phyloP scores from a whole-genome alignment of 306 rosid species.

The Begonia fuchsioides region DNA sequence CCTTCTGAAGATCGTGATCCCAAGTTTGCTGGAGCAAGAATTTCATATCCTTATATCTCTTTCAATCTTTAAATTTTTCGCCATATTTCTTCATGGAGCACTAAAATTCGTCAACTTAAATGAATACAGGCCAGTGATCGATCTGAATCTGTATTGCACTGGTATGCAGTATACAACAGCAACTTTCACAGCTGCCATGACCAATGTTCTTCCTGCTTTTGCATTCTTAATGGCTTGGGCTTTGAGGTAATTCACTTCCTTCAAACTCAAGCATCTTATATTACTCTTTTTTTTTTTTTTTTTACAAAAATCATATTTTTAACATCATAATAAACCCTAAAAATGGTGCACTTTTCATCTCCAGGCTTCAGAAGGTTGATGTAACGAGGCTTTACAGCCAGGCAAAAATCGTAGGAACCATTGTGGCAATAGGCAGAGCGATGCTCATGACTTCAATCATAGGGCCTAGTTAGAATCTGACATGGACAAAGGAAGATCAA shows the following conservation, averaged over 20 bases:
- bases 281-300: neutral
- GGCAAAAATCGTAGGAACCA: conserved; percentile 28
- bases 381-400: conserved; percentile 22
- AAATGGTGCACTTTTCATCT: no score
- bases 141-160: conserved; percentile 13
- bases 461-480: conserved; percentile 34
- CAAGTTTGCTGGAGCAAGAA: conserved; percentile 27
- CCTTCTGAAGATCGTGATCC: conserved; percentile 20
- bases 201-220: conserved; percentile 20
- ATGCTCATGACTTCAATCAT: conserved; percentile 51
- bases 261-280: neutral
- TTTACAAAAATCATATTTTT: neutral
- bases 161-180: conserved; percentile 20
- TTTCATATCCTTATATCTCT: neutral
- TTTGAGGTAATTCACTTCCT: conserved; percentile 10
- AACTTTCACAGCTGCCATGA: conserved; percentile 29
- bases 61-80: no score
- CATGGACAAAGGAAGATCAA: conserved; percentile 11
- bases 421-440: conserved; percentile 34
- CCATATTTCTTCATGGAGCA: neutral
- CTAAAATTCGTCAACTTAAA: neutral
- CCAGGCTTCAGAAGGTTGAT: conserved; percentile 37
- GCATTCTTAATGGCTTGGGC: conserved; percentile 24
- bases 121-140: conserved; percentile 18
- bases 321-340: neutral